A percentile compares a stretch with the other conserved stretches of the same genome.
Evolutionary conservation across 1,284 basidiomycete genomes (phyloP).

Genomic region (Leccinum huronense): DNA sequence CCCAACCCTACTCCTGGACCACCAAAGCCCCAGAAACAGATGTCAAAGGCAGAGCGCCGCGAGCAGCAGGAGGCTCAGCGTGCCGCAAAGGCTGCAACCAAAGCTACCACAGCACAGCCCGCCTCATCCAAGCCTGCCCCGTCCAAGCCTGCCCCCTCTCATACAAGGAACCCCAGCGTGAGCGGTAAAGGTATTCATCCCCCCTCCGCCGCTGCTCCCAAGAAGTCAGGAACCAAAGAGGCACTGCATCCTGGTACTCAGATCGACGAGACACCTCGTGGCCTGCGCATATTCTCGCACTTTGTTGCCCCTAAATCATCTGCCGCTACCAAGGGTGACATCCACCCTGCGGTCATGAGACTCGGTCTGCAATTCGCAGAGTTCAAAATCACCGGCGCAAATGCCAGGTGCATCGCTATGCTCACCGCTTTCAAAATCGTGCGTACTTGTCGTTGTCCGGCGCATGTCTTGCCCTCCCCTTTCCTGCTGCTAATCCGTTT

Average conservation of each 20-base stretch:
- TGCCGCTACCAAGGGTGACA: slow-evolving; percentile 67
- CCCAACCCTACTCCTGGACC: slow-evolving; percentile 6
- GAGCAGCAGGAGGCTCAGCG: slow-evolving; percentile 78
- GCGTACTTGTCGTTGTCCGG: slow-evolving; percentile 26
- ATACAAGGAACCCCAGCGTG: slow-evolving; percentile 20
- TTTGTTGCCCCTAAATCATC: slow-evolving; percentile 72
- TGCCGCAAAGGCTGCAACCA: slow-evolving; percentile 61
- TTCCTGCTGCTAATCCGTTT: slow-evolving; percentile 10
- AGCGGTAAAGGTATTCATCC: slow-evolving; percentile 19
- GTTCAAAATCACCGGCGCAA: slow-evolving; percentile 84
- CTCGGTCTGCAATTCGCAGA: slow-evolving; percentile 81
- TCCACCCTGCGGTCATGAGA: slow-evolving; percentile 77
- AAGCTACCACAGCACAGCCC: slow-evolving; percentile 4
- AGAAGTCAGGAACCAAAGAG: slow-evolving; percentile 30
- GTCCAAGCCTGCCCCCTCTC: slow-evolving; percentile 23
- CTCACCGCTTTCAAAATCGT: slow-evolving; percentile 82
- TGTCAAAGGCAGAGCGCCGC: slow-evolving; percentile 78
- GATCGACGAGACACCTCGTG: slow-evolving; percentile 44
- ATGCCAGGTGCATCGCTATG: slow-evolving; percentile 87
- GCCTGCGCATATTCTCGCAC: slow-evolving; percentile 77
- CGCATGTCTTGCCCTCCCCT: neutral
- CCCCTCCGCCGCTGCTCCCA: slow-evolving; percentile 18
- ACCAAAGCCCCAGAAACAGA: slow-evolving; percentile 55
- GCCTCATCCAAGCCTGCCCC: slow-evolving; percentile 15
- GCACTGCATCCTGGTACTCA: slow-evolving; percentile 14